phyloP scores from a whole-genome alignment of 2,329 filamentous ascomycete species.

The Fusarium clavum region DNA sequence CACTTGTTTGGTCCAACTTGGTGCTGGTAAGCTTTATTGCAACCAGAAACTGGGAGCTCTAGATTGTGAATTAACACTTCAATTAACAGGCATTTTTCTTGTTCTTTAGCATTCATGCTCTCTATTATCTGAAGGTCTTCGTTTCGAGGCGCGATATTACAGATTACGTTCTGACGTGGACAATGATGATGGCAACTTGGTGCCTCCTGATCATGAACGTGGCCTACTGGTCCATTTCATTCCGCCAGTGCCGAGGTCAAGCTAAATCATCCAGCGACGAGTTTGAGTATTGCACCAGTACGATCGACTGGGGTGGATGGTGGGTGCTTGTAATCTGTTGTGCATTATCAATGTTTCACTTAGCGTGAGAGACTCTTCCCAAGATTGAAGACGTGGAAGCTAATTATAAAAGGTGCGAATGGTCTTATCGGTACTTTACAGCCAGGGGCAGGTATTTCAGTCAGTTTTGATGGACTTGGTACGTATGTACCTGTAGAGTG shows the following conservation, averaged over 20 bases:
- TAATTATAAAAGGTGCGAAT: background rate
- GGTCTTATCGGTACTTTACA: background rate
- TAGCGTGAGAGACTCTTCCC: background rate
- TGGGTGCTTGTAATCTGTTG: background rate
- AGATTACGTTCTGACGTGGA: conserved; percentile 7
- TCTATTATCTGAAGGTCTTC: background rate
- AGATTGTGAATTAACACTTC: background rate
- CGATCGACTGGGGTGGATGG: background rate
- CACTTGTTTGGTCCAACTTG: background rate
- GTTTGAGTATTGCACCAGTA: background rate
- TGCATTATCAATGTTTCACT: background rate
- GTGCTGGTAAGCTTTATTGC: background rate
- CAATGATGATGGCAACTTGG: conserved; percentile 1
- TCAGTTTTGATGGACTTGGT: background rate
- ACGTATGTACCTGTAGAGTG: background rate
- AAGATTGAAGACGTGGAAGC: background rate
- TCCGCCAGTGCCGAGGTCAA: conserved; percentile 1
- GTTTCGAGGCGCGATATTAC: background rate
- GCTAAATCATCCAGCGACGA: background rate
- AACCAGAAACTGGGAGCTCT: background rate
- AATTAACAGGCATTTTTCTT: conserved; percentile 1
- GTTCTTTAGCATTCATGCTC: background rate
- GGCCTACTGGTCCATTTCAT: background rate
- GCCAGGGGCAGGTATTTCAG: background rate
- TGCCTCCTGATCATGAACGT: background rate